Evolutionary conservation across 139 green algal species (phyloP).

Genomic region (Coccomyxa sp.): DNA sequence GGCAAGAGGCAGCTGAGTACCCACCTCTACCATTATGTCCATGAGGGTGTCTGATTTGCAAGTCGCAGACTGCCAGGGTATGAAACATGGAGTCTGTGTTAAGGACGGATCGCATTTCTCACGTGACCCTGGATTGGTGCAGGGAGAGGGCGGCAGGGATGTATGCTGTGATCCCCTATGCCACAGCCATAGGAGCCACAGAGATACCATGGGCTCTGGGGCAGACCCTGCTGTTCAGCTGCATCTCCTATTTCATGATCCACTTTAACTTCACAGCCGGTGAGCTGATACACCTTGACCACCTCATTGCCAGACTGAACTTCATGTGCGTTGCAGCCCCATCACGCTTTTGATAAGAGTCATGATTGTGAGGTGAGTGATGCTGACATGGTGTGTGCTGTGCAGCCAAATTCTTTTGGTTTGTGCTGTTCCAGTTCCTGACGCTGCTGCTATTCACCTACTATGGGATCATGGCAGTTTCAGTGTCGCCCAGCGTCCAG

Average conservation of each 20-base stretch:
- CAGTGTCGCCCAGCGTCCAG: slow-evolving; percentile 7
- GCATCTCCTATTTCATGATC: slow-evolving; percentile 26
- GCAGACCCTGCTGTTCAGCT: slow-evolving; percentile 3
- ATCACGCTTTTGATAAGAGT: too few relatives aligned
- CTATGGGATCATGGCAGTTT: slow-evolving; percentile 3
- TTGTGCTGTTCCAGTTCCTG: slow-evolving; percentile 27
- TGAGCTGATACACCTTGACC: neutral
- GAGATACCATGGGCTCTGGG: slow-evolving; percentile 20
- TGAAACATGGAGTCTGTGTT: too few relatives aligned
- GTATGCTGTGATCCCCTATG: slow-evolving; percentile 11
- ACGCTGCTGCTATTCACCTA: slow-evolving; percentile 32
- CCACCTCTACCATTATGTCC: too few relatives aligned
- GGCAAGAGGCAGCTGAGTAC: too few relatives aligned
- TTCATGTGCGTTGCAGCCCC: neutral
- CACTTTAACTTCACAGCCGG: slow-evolving; percentile 17
- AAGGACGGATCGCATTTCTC: too few relatives aligned
- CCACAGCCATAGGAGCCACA: neutral
- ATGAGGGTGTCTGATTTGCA: too few relatives aligned
- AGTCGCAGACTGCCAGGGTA: too few relatives aligned
- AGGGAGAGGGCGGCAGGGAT: slow-evolving; percentile 3
- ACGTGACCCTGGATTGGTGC: too few relatives aligned
- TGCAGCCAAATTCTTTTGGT: slow-evolving; percentile 24
- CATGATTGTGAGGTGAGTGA: neutral
- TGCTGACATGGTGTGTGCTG: neutral
- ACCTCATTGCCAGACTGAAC: neutral